These are phyloP conservation scores for Pythium diclinum DNA, from an alignment of 352 stramenopile species.

Conservation along the genomic window DNA sequence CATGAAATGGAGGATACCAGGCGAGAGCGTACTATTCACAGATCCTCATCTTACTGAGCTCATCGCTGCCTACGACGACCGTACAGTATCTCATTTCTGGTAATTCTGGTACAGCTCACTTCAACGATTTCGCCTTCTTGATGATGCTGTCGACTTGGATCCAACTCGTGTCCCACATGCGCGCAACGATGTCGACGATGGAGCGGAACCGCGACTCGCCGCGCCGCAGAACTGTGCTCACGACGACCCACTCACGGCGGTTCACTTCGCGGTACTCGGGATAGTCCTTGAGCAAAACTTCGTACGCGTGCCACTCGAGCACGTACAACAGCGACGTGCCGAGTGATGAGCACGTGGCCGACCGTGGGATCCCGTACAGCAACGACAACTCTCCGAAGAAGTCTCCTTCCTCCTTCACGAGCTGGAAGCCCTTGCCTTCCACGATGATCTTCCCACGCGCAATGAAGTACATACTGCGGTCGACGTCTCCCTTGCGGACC, in stretches of 20 bases:
- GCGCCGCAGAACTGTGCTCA: constrained; percentile 57
- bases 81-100: neutral
- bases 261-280: constrained; percentile 73
- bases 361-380: constrained; percentile 73
- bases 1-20: too few species aligned
- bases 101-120: constrained; percentile 5
- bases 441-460: constrained; percentile 58
- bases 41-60: too few species aligned
- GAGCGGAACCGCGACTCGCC: constrained; percentile 67
- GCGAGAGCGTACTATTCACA: neutral
- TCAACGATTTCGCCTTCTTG: constrained; percentile 62
- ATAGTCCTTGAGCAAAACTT: constrained; percentile 61
- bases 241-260: constrained; percentile 68
- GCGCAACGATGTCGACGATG: constrained; percentile 60
- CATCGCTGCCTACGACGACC: too few species aligned
- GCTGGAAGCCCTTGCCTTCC: constrained; percentile 54
- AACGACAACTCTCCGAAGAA: constrained; percentile 76
- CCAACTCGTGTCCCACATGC: constrained; percentile 65
- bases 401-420: constrained; percentile 75
- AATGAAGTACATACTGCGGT: constrained; percentile 79
- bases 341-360: constrained; percentile 63
- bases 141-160: constrained; percentile 66
- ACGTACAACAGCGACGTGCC: constrained; percentile 75
- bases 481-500: constrained; percentile 64
- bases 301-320: constrained; percentile 73